Base-by-base conservation (phyloP, 2,329 filamentous ascomycete species). In the Macrophomina phaseolina region DNA sequence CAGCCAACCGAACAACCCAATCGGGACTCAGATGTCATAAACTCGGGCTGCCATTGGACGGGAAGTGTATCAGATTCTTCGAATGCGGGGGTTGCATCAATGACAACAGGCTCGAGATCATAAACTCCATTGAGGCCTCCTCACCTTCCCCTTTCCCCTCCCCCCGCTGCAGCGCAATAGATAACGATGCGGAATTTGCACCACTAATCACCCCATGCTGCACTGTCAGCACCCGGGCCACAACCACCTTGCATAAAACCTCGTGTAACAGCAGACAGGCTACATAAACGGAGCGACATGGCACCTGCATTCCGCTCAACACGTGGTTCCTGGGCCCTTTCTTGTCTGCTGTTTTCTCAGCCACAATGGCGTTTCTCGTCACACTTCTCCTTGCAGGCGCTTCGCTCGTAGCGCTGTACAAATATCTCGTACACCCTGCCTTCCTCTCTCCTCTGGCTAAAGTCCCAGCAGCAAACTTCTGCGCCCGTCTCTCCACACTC, bases 401-500 rank as follows among this genome's bases (percentile, higher is more conserved):
- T 14, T 4, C 42, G 2, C 9, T 56, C 9, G 36, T 36, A 3
- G 16, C 11, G 8, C n/a, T 56, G 6, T 56, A 56, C 53, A 56
- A 9, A 2, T 56, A 40, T n/a, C 7, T 56, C n/a, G 18, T 56
- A 1, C 42, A 56, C 9, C 53, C 53, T 7, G 36, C 53, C n/a
- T 56, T 56, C 53, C 12, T 56, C 32, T 56, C 53, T 4, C 53
- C 53, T 8, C 53, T 56, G 28, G 34, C 53, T 14, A 56, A 56
- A 36, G 83, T 93, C 28, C 91, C 91, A 6, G 86, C 84, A 69
- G 90, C 90, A 0, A 90, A 94, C 76, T 90, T 88, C 82, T 85
- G 87, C 4, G 83, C 86, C 1, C 84, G 86, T 1, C 76, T 91
- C 67, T 89, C 88, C 0, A 81, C 87, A 1, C 72, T 84, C 5